Evolutionary conservation across 2,329 filamentous ascomycete genomes (phyloP), one percentile per base, ranked within the genome.

Genomic region (Geoglossum cookeanum): DNA sequence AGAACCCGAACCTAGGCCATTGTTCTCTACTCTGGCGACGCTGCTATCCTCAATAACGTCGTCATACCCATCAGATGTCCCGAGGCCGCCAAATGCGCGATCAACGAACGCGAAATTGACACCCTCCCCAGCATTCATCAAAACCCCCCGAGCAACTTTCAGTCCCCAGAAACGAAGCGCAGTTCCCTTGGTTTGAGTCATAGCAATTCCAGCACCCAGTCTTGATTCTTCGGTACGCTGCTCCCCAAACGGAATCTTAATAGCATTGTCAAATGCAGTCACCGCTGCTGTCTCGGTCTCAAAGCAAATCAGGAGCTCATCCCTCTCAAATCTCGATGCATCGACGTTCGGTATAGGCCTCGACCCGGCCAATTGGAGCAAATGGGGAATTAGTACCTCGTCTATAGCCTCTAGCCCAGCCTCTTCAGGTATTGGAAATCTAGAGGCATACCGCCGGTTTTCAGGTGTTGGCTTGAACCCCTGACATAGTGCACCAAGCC

Each of bases 11-110:
- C 32, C 47, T 27, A 7, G 8, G n/a, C 30, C 48, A n/a, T 30
- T n/a, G 3, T n/a, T 53, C n/a, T n/a, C 29, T 37, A 17, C n/a
- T 33, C 29, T 37, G 6, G 37, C 49, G 37, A 33, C 11, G 15
- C 42, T 27, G 37, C 39, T 27, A 32, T 57, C 55, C 27, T 32
- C 42, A 9, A 53, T 33, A 39, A 56, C 56, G 13, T 57, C 56
- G 35, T 61, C 55, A 22, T 59, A n/a, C 13, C 15, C 55, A 30
- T 75, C 71, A 63, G 27, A 65, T 9, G 62, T 61, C 59, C 75
- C 75, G n/a, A 77, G 65, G 0, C 80, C 81, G 35, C 80, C 80
- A 67, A 82, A 84, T 3, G 79, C 78, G 35, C 74, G 72, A 63
- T 81, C 79, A 22, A 81, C 75, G 60, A 75, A 75, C 15, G 71